Evolutionary conservation across 2,329 filamentous ascomycete genomes (phyloP).

Genomic region (Talaromyces verruculosus): DNA sequence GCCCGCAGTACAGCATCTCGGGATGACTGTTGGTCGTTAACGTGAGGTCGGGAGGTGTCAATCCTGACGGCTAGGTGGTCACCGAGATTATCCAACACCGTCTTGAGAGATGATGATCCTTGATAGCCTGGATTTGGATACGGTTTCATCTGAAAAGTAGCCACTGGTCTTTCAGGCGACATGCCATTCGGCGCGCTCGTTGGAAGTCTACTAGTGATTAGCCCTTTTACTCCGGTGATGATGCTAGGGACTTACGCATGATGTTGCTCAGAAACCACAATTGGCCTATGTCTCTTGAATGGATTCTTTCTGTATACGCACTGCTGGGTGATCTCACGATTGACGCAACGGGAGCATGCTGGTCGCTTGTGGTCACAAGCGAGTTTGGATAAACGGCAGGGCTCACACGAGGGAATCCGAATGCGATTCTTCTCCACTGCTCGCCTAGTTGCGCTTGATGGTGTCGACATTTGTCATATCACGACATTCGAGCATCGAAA

Average conservation of each 20-base stretch:
- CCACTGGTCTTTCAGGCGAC: constrained; percentile 12
- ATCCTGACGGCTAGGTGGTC: constrained; percentile 15
- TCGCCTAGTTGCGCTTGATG: constrained; percentile 1
- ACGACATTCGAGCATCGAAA: background rate
- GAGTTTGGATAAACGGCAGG: constrained; percentile 18
- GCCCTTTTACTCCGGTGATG: background rate
- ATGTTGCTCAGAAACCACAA: constrained; percentile 3
- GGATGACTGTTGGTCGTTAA: constrained; percentile 15
- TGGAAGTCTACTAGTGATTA: constrained; percentile 5
- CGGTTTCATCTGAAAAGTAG: constrained; percentile 21
- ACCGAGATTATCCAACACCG: constrained; percentile 18
- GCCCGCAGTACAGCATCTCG: constrained; percentile 20
- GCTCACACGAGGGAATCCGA: constrained; percentile 18
- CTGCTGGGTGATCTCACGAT: constrained; percentile 16
- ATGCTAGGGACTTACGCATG: background rate
- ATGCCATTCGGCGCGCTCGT: background rate
- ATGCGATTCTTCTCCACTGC: constrained; percentile 14
- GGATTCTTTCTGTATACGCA: constrained; percentile 20
- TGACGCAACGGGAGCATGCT: constrained; percentile 16
- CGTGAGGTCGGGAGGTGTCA: constrained; percentile 10
- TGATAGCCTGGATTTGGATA: constrained; percentile 21
- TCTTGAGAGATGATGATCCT: constrained; percentile 20
- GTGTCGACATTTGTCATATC: constrained; percentile 2
- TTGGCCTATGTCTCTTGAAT: constrained; percentile 16
- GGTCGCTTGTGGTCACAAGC: constrained; percentile 19